These are phyloP conservation scores for Podospora conica DNA, from an alignment of 495 filamentous ascomycete species.

Conservation along the genomic window DNA sequence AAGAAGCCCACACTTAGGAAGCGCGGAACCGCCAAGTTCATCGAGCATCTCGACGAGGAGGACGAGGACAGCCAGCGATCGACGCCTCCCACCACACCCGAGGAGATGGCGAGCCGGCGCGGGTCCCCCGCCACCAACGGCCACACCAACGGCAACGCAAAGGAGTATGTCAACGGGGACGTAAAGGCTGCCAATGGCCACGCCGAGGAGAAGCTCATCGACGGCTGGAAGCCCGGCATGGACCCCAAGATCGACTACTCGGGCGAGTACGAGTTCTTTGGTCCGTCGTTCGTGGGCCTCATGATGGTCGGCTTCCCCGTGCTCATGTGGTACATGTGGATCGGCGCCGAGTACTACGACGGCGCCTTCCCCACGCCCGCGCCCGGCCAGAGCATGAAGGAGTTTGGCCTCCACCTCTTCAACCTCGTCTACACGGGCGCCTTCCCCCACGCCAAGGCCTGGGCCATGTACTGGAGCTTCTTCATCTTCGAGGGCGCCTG, in stretches of 20 bases:
- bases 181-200: slow-evolving; percentile 25
- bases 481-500: slow-evolving; percentile 73
- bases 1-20: slow-evolving; percentile 27
- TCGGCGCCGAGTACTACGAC: slow-evolving; percentile 85
- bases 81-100: slow-evolving; percentile 22
- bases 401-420: slow-evolving; percentile 63
- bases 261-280: slow-evolving; percentile 84
- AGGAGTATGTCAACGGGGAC: slow-evolving; percentile 23
- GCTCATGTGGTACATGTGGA: slow-evolving; percentile 99
- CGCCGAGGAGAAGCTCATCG: slow-evolving; percentile 40
- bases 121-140: slow-evolving; percentile 24
- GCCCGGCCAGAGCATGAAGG: slow-evolving; percentile 55
- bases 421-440: slow-evolving; percentile 72
- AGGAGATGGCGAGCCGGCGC: slow-evolving; percentile 30
- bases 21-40: slow-evolving; percentile 38
- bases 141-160: slow-evolving; percentile 22
- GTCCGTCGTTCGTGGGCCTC: slow-evolving; percentile 62
- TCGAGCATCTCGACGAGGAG: slow-evolving; percentile 38
- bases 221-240: slow-evolving; percentile 60
- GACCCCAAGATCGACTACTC: slow-evolving; percentile 77
- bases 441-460: slow-evolving; percentile 72
- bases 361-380: slow-evolving; percentile 67
- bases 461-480: slow-evolving; percentile 90
- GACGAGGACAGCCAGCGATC: slow-evolving; percentile 19
- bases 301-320: slow-evolving; percentile 92